phyloP scores from a whole-genome alignment of 148 eudicot genomes.

The Camellia japonica region DNA sequence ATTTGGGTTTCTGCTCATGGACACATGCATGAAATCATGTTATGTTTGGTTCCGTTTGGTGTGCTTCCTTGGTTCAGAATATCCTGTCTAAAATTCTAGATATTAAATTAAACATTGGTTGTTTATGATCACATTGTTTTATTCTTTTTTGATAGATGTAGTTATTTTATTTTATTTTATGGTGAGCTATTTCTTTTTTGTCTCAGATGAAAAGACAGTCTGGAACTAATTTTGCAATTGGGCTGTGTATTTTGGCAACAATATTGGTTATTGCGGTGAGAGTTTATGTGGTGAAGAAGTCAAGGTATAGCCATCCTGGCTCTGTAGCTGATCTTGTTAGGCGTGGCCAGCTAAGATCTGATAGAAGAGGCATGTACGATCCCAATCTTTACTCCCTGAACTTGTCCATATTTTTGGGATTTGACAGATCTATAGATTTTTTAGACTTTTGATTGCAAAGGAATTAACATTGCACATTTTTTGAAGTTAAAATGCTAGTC shows the following conservation, averaged over 20 bases:
- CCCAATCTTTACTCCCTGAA: conserved; percentile 24
- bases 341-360: conserved; percentile 98
- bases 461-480: background rate
- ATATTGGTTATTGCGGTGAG: conserved; percentile 58
- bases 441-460: background rate
- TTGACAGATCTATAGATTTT: background rate
- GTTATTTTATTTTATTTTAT: background rate
- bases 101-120: too few species aligned
- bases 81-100: background rate
- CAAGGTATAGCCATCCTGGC: conserved; percentile 57
- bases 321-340: conserved; percentile 98
- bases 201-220: conserved; percentile 55
- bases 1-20: background rate
- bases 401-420: background rate
- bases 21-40: background rate
- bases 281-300: conserved; percentile 42
- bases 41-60: background rate
- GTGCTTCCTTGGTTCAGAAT: conserved; percentile 6
- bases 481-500: background rate
- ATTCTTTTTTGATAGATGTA: background rate
- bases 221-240: conserved; percentile 49
- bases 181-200: conserved; percentile 1
- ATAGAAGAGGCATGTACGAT: conserved; percentile 99
- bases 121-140: background rate
- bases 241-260: conserved; percentile 49